A percentile compares a stretch with the other conserved stretches of the same genome.
Conservation (phyloP, 108 stramenopile genomes). For the Nannochloropsis salina region DNA sequence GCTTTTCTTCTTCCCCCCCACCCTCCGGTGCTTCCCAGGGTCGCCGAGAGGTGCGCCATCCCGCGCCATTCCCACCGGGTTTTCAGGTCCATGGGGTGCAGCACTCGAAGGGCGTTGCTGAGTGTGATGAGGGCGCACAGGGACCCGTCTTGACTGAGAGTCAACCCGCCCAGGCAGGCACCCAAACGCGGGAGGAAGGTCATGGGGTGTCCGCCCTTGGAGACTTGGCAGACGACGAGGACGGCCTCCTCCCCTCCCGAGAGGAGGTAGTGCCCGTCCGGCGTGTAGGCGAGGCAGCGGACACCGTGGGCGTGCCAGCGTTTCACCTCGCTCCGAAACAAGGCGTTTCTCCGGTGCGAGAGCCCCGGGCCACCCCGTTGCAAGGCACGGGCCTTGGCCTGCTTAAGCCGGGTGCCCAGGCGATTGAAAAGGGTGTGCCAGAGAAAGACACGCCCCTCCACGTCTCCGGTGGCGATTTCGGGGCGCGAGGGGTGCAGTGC, state of each 20-base stretch:
- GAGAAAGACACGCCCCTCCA: neutral
- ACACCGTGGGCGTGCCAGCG: slow-evolving; percentile 14
- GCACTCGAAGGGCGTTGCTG: neutral
- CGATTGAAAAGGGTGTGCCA: neutral
- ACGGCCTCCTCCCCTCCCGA: neutral
- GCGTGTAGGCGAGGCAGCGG: neutral
- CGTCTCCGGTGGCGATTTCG: neutral
- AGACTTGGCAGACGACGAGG: neutral
- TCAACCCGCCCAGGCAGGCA: neutral
- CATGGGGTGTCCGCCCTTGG: neutral
- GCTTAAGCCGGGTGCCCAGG: neutral
- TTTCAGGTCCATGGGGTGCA: neutral
- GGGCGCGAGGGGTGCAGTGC: neutral
- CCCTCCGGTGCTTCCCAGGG: neutral
- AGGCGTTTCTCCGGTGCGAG: too few species aligned
- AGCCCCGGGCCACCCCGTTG: neutral
- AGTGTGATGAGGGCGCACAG: neutral
- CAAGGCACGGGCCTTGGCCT: neutral
- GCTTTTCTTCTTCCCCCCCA: too few species aligned
- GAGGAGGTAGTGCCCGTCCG: slow-evolving; percentile 17
- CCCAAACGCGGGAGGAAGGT: neutral
- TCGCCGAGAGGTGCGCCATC: neutral
- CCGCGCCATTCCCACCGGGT: neutral
- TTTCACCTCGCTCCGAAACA: slow-evolving; percentile 12
- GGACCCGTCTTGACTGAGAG: neutral